Base-by-base conservation (phyloP, 805 yeast species). In the Yarrowia bubula region DNA sequence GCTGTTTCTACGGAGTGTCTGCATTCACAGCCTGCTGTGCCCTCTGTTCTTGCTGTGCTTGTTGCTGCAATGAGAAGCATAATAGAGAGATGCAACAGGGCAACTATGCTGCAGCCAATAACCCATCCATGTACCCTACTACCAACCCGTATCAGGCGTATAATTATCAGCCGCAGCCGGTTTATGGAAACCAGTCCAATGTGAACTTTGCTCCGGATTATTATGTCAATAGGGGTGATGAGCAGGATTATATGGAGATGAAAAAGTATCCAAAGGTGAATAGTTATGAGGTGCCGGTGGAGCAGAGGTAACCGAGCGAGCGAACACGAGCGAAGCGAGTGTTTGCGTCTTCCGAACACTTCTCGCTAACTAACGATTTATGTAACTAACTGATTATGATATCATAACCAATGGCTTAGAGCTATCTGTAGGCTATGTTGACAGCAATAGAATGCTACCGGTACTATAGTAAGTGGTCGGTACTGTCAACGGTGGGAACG, bases 1-100 rank as follows among this genome's bases (percentile, higher is more conserved):
- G 89, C 69, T 67, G 81, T 38, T 81, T 84, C 71, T 84, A 84
- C 69, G 87, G 89, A 70, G 86, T 83, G 3, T 76, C 75, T 68
- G 76, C 87, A 68, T 70, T 84, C 71, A 67, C 76, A 68, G 75
- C 81, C 71, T 78, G 86, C 73, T 72, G 85, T 74, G 80, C 86
- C 79, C 80, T 85, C 75, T 81, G 86, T 70, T 78, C 81, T 68
- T 69, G 74, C 14, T 72, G 80, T 41, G 17, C 66, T 42, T 65
- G 66, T 17, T 51, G 57, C 10, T 44, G 51, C 14, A 57, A 39
- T 14, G 65, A 53, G 15, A 44, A 58, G 22, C 11, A 22, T 17
- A 42, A 42, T 18, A 18, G 51, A 43, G 51, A 42, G 2, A 31
- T 35, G 13, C 22, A 22, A 38, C 51, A 58, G 33, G 51, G 51